These are phyloP conservation scores for Pyrenopolyporus hunteri DNA, from an alignment of 495 filamentous ascomycete species.

Conservation along the genomic window DNA sequence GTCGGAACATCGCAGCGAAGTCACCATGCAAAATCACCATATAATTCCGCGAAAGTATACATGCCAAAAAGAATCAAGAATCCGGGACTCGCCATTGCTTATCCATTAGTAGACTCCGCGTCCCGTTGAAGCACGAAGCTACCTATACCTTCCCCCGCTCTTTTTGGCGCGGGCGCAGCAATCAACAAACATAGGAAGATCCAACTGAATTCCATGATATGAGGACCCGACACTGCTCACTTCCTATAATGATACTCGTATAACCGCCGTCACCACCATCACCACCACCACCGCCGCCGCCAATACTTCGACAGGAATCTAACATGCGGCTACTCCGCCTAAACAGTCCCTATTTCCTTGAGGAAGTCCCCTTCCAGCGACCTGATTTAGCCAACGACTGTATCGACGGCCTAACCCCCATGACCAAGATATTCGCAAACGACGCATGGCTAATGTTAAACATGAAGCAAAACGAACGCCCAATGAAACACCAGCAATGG, in stretches of 20 bases:
- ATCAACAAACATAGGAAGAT: slow-evolving; percentile 24
- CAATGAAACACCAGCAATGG: slow-evolving; percentile 41
- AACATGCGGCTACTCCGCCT: slow-evolving; percentile 22
- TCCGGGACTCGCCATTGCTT: slow-evolving; percentile 25
- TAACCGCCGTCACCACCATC: too few relatives aligned
- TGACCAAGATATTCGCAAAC: slow-evolving; percentile 25
- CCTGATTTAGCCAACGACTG: slow-evolving; percentile 5
- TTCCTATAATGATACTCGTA: slow-evolving; percentile 21
- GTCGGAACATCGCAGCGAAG: background rate
- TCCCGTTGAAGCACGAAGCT: slow-evolving; percentile 2
- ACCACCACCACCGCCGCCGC: too few relatives aligned
- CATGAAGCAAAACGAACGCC: slow-evolving; percentile 38
- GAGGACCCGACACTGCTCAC: slow-evolving; percentile 28
- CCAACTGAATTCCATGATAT: slow-evolving; percentile 35
- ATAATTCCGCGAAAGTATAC: background rate
- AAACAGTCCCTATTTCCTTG: slow-evolving; percentile 8
- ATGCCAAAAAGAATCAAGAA: background rate
- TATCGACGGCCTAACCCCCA: background rate
- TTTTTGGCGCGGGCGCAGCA: background rate
- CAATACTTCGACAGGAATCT: slow-evolving; percentile 21
- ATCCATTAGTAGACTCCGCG: slow-evolving; percentile 26
- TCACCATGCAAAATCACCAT: background rate
- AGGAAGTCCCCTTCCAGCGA: background rate
- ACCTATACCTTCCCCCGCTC: background rate
- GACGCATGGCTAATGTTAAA: slow-evolving; percentile 24